Percentiles rank a stretch among this genome's conserved stretches.
Evolutionary conservation across 345 rosid genomes (phyloP).

Genomic region (Zanthoxylum bungeanum): DNA sequence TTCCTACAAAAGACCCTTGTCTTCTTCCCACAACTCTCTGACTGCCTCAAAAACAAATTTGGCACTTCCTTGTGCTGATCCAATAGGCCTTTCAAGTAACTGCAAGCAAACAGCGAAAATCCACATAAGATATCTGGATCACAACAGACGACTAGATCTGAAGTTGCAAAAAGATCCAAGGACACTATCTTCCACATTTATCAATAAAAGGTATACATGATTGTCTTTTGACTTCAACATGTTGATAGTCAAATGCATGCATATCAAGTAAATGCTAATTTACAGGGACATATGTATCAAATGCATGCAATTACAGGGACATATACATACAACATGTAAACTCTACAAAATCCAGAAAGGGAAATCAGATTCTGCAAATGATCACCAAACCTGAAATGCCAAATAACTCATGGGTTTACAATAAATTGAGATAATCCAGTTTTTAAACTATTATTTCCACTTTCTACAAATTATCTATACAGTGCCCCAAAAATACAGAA

Average conservation of each 20-base stretch:
- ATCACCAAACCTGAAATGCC: background rate
- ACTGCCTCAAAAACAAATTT: conserved; percentile 25
- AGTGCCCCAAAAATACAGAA: background rate
- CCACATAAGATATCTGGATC: background rate
- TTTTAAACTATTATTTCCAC: background rate
- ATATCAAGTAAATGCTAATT: background rate
- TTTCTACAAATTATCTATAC: background rate
- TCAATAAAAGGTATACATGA: background rate
- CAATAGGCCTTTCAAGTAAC: conserved; percentile 63
- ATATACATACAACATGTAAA: background rate
- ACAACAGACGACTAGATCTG: background rate
- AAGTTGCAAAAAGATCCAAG: background rate
- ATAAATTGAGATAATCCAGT: background rate
- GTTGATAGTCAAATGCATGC: background rate
- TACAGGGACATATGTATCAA: no score
- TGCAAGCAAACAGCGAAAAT: conserved; percentile 26
- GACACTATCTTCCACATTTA: background rate
- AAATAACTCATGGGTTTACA: background rate
- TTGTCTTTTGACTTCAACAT: background rate
- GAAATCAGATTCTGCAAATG: background rate
- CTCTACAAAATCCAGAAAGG: background rate
- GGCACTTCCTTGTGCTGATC: conserved; percentile 36
- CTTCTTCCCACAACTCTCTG: conserved; percentile 6
- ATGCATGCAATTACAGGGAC: no score
- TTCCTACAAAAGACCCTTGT: conserved; percentile 12